phyloP scores from a whole-genome alignment of 768 basidiomycete species.

The Amanita polypyramis region DNA sequence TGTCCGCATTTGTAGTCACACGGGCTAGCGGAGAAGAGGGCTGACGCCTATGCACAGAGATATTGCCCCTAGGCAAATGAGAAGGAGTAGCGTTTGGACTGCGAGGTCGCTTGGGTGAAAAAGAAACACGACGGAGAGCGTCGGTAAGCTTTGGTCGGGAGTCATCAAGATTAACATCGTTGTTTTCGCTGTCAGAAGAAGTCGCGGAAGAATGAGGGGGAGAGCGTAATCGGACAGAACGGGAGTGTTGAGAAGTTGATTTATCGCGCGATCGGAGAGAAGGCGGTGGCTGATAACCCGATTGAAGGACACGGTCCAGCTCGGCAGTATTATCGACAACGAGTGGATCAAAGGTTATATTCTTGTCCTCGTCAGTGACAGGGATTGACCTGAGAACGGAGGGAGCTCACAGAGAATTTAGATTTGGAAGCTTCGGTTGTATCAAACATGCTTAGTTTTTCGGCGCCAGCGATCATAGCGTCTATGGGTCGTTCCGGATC shows the following conservation, averaged over 20 bases:
- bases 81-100: conserved; percentile 19
- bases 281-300: conserved; percentile 33
- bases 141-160: conserved; percentile 61
- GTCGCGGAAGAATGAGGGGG: conserved; percentile 26
- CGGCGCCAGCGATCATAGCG: conserved; percentile 57
- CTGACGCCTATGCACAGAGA: neutral
- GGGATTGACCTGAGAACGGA: neutral
- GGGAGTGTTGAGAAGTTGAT: conserved; percentile 15
- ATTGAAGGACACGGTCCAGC: conserved; percentile 48
- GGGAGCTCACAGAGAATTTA: conserved; percentile 32
- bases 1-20: neutral
- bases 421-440: conserved; percentile 36
- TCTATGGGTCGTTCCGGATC: conserved; percentile 76
- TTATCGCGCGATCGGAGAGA: conserved; percentile 7
- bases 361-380: conserved; percentile 15
- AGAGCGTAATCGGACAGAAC: conserved; percentile 33
- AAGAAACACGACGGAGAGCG: conserved; percentile 56
- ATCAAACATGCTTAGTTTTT: conserved; percentile 47
- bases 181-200: conserved; percentile 42
- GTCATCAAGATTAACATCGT: conserved; percentile 21
- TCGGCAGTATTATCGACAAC: conserved; percentile 54
- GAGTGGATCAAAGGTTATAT: conserved; percentile 40
- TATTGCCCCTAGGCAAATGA: neutral
- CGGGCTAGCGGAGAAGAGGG: conserved; percentile 8
- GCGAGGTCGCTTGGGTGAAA: conserved; percentile 71